Evolutionary conservation across 345 rosid species (phyloP), one percentile per base, ranked within the genome.

Genomic region (Capsella bursapastoris): DNA sequence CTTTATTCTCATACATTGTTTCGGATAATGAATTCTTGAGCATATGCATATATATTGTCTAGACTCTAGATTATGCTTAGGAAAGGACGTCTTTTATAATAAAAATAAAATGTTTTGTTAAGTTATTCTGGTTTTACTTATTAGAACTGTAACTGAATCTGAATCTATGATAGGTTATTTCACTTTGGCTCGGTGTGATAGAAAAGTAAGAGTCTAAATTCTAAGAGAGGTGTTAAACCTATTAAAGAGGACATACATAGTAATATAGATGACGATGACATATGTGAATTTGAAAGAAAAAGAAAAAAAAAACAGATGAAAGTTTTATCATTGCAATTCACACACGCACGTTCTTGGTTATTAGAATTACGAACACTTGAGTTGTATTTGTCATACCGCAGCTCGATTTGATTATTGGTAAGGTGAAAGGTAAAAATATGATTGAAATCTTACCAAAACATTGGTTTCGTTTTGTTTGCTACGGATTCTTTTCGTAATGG

Each of bases 1-100:
- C 50, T 73, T 48, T 43, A 74, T 48, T 66, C 43, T 65, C 59
- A 55, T 15, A n/a, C 59, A 65, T 35, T 65, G 32, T 28, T 48
- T 38, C n/a, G 57, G 31, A 73, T 45, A 27, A 56, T 27, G 48
- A 57, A 32, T 35, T 43, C 47, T 11, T 52, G 45, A 52, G n/a
- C 28, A 29, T 56, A 34, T 3, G n/a, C 28, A 29, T 56, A 25
- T 3, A 50, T 38, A 47, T 15, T 37, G 60, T 64, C 50, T 66
- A 57, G 51, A 35, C 7, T 64, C 50, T 66, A 57, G 51, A 35
- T 11, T 45, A 66, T 25, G 56, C 18, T 11, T 45, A 55, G 9
- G 45, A 38, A 35, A 15, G 14, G n/a, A 35, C 38, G 5, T 51
- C 10, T 51, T 2, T 4, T 22, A 1, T 22, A 22, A 22, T 1